Conservation (phyloP, 306 rosid species). For the Ormosia emarginata region DNA sequence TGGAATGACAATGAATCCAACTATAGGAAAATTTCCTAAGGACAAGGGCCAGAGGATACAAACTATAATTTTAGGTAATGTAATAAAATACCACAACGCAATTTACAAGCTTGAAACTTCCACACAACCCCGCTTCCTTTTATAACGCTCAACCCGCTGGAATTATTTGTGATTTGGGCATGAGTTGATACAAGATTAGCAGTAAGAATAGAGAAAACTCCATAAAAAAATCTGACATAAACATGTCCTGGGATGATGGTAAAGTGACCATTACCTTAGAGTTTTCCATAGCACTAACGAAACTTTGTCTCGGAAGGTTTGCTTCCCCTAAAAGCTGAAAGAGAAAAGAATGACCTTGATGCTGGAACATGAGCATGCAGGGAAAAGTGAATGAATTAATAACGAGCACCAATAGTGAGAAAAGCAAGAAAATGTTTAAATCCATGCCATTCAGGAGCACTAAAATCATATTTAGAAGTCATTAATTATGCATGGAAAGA, state of each 20-base stretch:
- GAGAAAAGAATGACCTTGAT: slow-evolving; percentile 95
- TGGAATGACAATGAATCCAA: slow-evolving; percentile 20
- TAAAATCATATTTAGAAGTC: slow-evolving; percentile 1
- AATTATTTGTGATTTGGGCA: slow-evolving; percentile 15
- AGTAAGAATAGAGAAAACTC: not conserved
- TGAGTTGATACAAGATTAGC: slow-evolving; percentile 19
- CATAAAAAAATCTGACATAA: slow-evolving; percentile 16
- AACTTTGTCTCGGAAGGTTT: slow-evolving; percentile 51
- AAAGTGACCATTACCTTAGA: not conserved
- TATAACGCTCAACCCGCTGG: not conserved
- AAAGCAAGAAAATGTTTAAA: not conserved
- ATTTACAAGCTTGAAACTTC: slow-evolving; percentile 35
- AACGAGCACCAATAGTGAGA: not conserved
- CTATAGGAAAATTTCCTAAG: slow-evolving; percentile 5
- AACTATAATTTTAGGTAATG: slow-evolving; percentile 10
- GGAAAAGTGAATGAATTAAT: slow-evolving; percentile 13
- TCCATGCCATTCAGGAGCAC: not conserved
- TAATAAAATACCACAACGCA: slow-evolving; percentile 14
- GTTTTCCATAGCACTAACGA: slow-evolving; percentile 29
- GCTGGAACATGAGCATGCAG: slow-evolving; percentile 53
- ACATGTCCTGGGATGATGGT: slow-evolving; percentile 22
- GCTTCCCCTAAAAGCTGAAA: slow-evolving; percentile 92
- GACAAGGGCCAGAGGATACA: not conserved
- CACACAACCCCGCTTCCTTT: slow-evolving; percentile 11
- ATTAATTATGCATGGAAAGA: slow-evolving; percentile 10